phyloP scores from a whole-genome alignment of 2,329 filamentous ascomycete genomes.

The Rhynchosporium agropyri region DNA sequence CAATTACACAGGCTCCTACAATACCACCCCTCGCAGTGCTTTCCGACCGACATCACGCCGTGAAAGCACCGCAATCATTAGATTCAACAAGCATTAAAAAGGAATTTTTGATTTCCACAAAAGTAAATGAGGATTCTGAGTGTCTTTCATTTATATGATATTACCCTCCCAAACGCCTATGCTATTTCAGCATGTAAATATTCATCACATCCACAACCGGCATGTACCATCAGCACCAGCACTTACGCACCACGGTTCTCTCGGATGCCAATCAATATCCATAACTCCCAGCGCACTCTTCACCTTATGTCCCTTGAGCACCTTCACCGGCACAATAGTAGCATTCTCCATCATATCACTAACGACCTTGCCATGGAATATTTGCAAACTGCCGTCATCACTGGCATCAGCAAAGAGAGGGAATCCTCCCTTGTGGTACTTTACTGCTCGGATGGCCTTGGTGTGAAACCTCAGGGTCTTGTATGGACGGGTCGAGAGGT shows the following conservation, averaged over 20 bases:
- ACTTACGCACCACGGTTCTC: slow-evolving; percentile 91
- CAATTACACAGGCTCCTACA: background rate
- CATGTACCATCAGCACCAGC: slow-evolving; percentile 93
- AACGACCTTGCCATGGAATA: slow-evolving; percentile 96
- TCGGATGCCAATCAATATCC: slow-evolving; percentile 94
- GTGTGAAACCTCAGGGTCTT: slow-evolving; percentile 95
- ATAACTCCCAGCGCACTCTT: slow-evolving; percentile 85
- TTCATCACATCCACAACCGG: slow-evolving; percentile 76
- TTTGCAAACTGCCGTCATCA: slow-evolving; percentile 91
- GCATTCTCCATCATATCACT: slow-evolving; percentile 95
- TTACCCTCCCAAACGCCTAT: slow-evolving; percentile 32
- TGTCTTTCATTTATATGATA: slow-evolving; percentile 23
- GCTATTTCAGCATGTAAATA: slow-evolving; percentile 23
- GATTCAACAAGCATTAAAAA: no score
- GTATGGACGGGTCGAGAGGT: slow-evolving; percentile 86
- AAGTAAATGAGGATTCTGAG: background rate
- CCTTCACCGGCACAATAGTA: slow-evolving; percentile 94
- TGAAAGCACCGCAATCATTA: no score
- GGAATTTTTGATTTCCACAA: no score
- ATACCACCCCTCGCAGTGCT: background rate
- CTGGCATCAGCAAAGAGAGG: slow-evolving; percentile 93
- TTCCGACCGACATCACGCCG: no score
- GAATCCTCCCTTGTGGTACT: slow-evolving; percentile 76
- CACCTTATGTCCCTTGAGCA: slow-evolving; percentile 86
- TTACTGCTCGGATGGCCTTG: slow-evolving; percentile 87